Evolutionary conservation across 2,329 filamentous ascomycete genomes (phyloP), one percentile per base, ranked within the genome.

Genomic region (Parastagonospora avenae): DNA sequence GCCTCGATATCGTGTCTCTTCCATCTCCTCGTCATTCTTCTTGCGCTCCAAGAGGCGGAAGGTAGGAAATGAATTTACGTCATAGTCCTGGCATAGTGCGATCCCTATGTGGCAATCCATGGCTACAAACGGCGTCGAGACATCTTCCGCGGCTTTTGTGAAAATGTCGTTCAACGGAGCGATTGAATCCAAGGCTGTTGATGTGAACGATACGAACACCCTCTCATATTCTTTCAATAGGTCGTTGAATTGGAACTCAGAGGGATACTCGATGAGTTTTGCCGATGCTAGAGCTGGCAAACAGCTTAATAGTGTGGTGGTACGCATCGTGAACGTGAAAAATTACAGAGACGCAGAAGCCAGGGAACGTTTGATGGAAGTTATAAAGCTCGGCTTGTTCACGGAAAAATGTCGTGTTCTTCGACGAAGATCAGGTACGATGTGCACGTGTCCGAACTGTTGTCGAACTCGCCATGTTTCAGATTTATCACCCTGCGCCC

Each of bases 21-120:
- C 42, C 2, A 45, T 33, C 4, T 24, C 5, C 19, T 32, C 44
- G 8, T 46, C 37, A 15, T 42, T 7, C 19, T 38, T 11, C 8
- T 45, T 43, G 31, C 42, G 40, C 19, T 52, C 42, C 30, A 61
- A 62, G 8, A 65, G 32, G 5, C 59, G 49, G 14, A 67, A 40
- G 5, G 62, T 53, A 8, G 63, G 63, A 46, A 60, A 67, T 2
- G 55, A 50, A 29, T 64, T 61, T 12, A 67, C 55, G 42, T 64
- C 62, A 31, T 60, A 48, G n/a, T 56, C 30, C 35, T 44, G 40
- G 35, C 63, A 67, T 3, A 64, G 41, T 6, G 62, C 52, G 6
- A 27, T 15, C 24, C 62, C 51, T 14, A 46, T n/a, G 14, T 59
- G 57, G 53, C 63, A 67, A 41, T 65, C 55, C 15, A 67, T 46